phyloP scores from a whole-genome alignment of 495 filamentous ascomycete species.

The Talaromyces stipitatus region DNA sequence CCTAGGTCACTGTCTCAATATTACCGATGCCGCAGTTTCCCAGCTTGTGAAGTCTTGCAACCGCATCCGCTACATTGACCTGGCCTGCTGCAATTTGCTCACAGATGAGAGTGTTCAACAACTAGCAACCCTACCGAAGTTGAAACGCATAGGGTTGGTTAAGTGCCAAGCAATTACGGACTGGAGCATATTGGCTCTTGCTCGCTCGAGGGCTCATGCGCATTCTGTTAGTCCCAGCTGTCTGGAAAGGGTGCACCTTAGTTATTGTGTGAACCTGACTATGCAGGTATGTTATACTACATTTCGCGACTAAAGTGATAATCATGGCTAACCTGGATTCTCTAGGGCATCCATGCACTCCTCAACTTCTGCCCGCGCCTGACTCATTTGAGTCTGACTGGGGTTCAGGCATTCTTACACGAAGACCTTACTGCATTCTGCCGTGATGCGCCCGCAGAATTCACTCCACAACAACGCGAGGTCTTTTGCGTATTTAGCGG shows the following conservation, averaged over 20 bases:
- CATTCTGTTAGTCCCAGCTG: constrained; percentile 46
- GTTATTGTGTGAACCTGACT: constrained; percentile 82
- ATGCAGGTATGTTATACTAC: constrained; percentile 53
- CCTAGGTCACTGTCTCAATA: constrained; percentile 83
- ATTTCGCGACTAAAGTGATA: neutral
- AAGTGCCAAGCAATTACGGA: constrained; percentile 91
- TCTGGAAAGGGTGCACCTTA: constrained; percentile 91
- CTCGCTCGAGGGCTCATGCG: constrained; percentile 42
- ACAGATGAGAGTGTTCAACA: constrained; percentile 83
- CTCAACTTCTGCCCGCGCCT: constrained; percentile 86
- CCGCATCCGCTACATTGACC: constrained; percentile 92
- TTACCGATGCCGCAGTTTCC: constrained; percentile 81
- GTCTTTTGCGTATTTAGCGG: constrained; percentile 98
- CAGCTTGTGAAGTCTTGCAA: constrained; percentile 80
- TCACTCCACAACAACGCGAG: constrained; percentile 87
- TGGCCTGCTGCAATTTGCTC: constrained; percentile 87
- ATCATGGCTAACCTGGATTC: constrained; percentile 8
- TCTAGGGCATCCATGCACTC: constrained; percentile 79
- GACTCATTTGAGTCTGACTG: constrained; percentile 92
- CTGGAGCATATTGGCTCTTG: constrained; percentile 74
- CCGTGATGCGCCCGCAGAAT: constrained; percentile 81
- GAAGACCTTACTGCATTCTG: constrained; percentile 76
- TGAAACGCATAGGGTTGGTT: constrained; percentile 89
- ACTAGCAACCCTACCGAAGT: constrained; percentile 80
- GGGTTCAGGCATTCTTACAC: constrained; percentile 72